Conservation (phyloP, 2,329 filamentous ascomycete genomes). For the Penicillium sp. region DNA sequence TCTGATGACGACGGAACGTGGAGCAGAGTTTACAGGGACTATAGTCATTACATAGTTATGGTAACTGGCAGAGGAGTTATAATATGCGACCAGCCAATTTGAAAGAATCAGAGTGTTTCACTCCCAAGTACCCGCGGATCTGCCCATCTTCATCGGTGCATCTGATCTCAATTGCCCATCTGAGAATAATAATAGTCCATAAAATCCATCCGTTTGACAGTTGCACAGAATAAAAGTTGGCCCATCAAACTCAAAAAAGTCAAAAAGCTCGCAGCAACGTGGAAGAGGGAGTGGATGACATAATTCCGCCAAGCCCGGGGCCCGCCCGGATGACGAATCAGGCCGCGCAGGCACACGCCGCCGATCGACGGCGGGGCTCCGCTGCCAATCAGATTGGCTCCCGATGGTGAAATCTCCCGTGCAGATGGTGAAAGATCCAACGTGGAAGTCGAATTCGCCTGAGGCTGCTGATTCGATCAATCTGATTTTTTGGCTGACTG, state of each 20-base stretch:
- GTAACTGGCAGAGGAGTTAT: too few relatives aligned
- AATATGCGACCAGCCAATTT: too few relatives aligned
- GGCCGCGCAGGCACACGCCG: conserved; percentile 8
- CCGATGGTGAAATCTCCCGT: conserved; percentile 37
- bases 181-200: neutral
- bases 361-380: conserved; percentile 16
- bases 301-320: conserved; percentile 10
- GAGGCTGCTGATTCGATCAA: neutral
- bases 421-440: conserved; percentile 34
- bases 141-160: neutral
- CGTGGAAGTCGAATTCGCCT: neutral
- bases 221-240: too few relatives aligned
- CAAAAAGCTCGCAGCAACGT: neutral
- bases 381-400: conserved; percentile 27
- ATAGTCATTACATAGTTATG: too few relatives aligned
- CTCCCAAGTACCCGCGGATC: too few relatives aligned
- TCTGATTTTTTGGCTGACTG: neutral
- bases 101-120: too few relatives aligned
- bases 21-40: conserved; percentile 10
- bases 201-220: too few relatives aligned
- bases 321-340: conserved; percentile 20
- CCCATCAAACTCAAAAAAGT: neutral
- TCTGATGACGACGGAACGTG: conserved; percentile 31
- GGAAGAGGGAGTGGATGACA: conserved; percentile 4
- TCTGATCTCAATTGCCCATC: neutral